Conservation (phyloP, 2,329 filamentous ascomycete species). For the Elsinoe fawcettii region DNA sequence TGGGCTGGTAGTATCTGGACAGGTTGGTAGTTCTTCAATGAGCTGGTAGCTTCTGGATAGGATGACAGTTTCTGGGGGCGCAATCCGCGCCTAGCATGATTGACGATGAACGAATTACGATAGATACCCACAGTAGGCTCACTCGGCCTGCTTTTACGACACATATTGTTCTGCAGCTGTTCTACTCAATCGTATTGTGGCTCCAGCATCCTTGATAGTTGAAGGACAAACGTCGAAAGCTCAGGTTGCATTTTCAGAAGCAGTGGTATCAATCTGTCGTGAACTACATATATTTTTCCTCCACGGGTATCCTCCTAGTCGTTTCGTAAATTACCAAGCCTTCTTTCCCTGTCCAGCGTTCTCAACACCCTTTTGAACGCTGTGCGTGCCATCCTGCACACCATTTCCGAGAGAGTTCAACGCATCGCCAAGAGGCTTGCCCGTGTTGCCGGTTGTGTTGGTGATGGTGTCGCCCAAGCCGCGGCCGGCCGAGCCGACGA, state of each 20-base stretch:
- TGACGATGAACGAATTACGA: no score
- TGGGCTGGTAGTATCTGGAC: no score
- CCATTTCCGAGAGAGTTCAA: constrained; percentile 37
- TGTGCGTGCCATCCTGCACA: constrained; percentile 38
- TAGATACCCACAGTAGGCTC: no score
- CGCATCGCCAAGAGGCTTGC: constrained; percentile 36
- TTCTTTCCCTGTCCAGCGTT: constrained; percentile 42
- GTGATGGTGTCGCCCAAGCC: constrained; percentile 41
- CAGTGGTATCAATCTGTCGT: constrained; percentile 14
- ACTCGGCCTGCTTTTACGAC: no score
- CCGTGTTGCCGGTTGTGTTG: constrained; percentile 36
- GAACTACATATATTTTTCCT: neutral
- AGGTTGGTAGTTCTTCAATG: no score
- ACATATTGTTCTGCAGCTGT: no score
- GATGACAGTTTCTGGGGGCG: no score
- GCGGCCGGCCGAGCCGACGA: constrained; percentile 42
- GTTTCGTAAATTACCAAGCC: constrained; percentile 15
- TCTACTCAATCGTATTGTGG: no score
- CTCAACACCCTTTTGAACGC: constrained; percentile 39
- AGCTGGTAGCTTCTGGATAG: no score
- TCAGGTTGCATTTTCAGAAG: neutral
- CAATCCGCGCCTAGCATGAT: no score
- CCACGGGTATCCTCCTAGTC: neutral
- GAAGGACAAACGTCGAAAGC: no score
- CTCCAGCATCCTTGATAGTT: no score